Conservation (phyloP, 768 basidiomycete species). For the Pulveroboletus frians region DNA sequence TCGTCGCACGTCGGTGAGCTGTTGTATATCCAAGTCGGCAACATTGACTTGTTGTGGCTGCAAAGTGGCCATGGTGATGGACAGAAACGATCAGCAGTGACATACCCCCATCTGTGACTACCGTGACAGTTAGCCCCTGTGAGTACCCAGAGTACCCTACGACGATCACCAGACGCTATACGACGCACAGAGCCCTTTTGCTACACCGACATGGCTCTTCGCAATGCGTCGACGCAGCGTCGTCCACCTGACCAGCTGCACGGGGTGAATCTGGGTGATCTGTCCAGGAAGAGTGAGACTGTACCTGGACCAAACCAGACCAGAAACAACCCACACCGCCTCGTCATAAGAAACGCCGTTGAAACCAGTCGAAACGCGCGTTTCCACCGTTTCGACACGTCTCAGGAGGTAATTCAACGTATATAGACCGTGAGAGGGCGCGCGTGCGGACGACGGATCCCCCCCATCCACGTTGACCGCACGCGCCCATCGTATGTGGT, state of each 20-base stretch:
- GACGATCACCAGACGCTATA: no score
- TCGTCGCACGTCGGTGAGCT: conserved; percentile 82
- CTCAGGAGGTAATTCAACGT: conserved; percentile 16
- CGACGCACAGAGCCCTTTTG: no score
- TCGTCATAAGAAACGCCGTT: neutral
- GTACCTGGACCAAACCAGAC: no score
- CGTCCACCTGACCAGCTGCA: no score
- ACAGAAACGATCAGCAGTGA: conserved; percentile 6
- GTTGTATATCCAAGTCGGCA: conserved; percentile 76
- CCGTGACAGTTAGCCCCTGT: conserved; percentile 11
- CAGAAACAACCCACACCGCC: no score
- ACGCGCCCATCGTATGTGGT: conserved; percentile 13
- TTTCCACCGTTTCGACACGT: no score
- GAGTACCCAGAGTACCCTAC: no score
- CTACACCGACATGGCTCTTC: no score
- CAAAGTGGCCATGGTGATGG: conserved; percentile 31
- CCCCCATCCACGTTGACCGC: conserved; percentile 16
- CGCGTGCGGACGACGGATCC: conserved; percentile 9
- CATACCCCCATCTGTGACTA: conserved; percentile 2
- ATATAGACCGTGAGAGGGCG: conserved; percentile 28
- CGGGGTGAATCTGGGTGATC: no score
- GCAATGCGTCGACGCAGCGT: no score
- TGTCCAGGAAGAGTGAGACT: no score
- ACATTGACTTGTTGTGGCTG: conserved; percentile 72
- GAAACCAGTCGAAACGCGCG: neutral